These are phyloP conservation scores for Jimgerdemannia lactiflua DNA, from an alignment of 192 early-diverging fungal genomes.

Conservation along the genomic window DNA sequence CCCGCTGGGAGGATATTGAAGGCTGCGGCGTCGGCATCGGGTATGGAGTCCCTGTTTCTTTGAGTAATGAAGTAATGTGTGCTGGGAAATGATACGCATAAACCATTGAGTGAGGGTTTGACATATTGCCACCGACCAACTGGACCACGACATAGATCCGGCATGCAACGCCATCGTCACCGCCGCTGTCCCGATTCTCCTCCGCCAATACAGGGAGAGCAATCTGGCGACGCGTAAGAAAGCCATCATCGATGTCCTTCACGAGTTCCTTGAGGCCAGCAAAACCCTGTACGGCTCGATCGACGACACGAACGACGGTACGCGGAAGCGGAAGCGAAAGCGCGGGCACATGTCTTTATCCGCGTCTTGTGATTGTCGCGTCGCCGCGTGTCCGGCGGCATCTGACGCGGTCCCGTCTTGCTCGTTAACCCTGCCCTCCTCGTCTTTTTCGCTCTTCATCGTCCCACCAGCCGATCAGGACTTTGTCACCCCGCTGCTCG, in stretches of 20 bases:
- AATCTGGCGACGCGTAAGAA: conserved; percentile 58
- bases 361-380: background rate
- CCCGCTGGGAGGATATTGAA: conserved; percentile 63
- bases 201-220: conserved; percentile 54
- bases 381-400: background rate
- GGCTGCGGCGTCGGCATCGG: conserved; percentile 57
- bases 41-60: conserved; percentile 19
- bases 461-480: conserved; percentile 42
- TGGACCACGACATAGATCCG: conserved; percentile 41
- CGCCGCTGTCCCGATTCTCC: conserved; percentile 58
- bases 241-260: conserved; percentile 64
- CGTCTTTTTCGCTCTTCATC: background rate
- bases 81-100: background rate
- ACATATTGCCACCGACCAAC: conserved; percentile 13
- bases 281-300: conserved; percentile 55
- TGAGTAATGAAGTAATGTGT: background rate
- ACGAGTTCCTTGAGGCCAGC: conserved; percentile 71
- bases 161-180: conserved; percentile 56
- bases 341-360: background rate
- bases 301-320: conserved; percentile 34
- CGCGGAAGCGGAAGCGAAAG: conserved; percentile 5
- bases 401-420: background rate
- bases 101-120: conserved; percentile 10
- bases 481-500: conserved; percentile 57
- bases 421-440: background rate